Evolutionary conservation across 2,329 filamentous ascomycete genomes (phyloP), one percentile per base, ranked within the genome.

Genomic region (Colletotrichum sp.): DNA sequence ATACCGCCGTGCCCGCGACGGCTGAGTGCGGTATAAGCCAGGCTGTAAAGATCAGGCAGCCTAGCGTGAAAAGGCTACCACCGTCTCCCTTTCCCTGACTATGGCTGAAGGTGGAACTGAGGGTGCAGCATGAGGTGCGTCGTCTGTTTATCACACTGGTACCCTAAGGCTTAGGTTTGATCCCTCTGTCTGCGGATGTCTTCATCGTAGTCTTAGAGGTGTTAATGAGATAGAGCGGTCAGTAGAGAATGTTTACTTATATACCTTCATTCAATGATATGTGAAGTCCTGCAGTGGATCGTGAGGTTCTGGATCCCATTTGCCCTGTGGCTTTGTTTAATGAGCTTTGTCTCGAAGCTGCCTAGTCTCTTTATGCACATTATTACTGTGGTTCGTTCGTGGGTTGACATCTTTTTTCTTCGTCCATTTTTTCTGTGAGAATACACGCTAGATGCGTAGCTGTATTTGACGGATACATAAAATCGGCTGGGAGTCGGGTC

Each of bases 121-220:
- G 66, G 15, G 15, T 9, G 8, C 2, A 13, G 44, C 1, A 26
- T n/a, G 30, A 34, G 21, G 10, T 60, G 21, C 30, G 32, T 69
- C 24, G 32, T 59, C 66, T 32, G 10, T 34, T 32, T 68, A n/a
- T 28, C 66, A 44, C 30, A 60, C 52, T 69, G 52, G 12, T 60
- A 28, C 34, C 0, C 1, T 44, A 2, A 44, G 5, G n/a, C 34
- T 64, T 21, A 12, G 34, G n/a, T 26, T 36, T 63, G 30, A 9
- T 21, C n/a, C 44, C 44, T 7, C 44, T 7, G 0, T 21, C n/a
- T 13, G 44, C n/a, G 44, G 44, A n/a, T 0, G 1, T n/a, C 39
- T 49, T 21, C 44, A 21, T 49, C 3, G n/a, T n/a, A 13, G 44
- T 2, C 9, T 13, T 49, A 49, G 44, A 21, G 6, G n/a, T n/a